These are phyloP conservation scores for Stevia rebaudiana DNA, from an alignment of 140 eudicot genomes.

Conservation along the genomic window DNA sequence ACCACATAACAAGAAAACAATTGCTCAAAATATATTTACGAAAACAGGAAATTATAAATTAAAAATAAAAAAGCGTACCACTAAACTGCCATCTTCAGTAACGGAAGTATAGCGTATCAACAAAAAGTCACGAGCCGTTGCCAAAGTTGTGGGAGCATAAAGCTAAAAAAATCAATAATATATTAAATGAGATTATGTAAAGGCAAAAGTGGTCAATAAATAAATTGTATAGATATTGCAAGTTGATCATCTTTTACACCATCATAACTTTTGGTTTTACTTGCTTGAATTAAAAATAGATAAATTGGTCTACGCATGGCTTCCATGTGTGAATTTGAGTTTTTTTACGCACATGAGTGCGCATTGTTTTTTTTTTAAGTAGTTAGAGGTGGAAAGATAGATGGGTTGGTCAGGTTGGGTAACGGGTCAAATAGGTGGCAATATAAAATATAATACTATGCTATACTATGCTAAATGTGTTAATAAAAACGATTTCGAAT, in stretches of 20 bases:
- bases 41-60: background rate
- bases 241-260: background rate
- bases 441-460: no score
- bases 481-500: background rate
- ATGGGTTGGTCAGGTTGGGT: background rate
- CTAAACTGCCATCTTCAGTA: constrained; percentile 75
- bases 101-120: constrained; percentile 74
- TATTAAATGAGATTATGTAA: background rate
- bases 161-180: constrained; percentile 38
- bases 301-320: no score
- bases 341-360: background rate
- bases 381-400: background rate
- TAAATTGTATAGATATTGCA: no score
- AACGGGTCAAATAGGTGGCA: background rate
- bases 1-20: constrained; percentile 2
- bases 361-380: background rate
- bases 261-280: no score
- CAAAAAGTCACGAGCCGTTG: constrained; percentile 93
- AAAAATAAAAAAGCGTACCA: constrained; percentile 36
- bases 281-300: no score
- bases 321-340: background rate
- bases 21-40: background rate
- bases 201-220: background rate
- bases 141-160: constrained; percentile 92
- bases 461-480: background rate